These are phyloP conservation scores for Durotheca rogersii DNA, from an alignment of 495 filamentous ascomycete species.

Conservation along the genomic window DNA sequence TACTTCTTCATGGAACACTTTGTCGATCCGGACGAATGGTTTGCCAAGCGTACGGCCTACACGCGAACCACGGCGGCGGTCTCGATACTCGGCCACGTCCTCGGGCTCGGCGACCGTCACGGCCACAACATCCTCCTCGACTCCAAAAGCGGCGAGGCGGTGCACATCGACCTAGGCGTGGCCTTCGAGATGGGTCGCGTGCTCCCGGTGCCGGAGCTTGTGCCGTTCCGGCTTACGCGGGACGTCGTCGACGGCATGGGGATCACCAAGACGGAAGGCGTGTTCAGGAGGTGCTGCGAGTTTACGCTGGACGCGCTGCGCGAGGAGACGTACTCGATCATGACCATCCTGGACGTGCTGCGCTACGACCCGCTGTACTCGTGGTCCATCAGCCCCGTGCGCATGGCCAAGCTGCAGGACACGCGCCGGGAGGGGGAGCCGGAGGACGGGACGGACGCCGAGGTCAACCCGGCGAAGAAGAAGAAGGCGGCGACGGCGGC, in stretches of 20 bases:
- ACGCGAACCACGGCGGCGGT: conserved; percentile 90
- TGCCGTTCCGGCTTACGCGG: conserved; percentile 91
- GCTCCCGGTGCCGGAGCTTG: conserved; percentile 88
- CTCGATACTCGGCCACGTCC: conserved; percentile 89
- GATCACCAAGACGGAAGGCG: conserved; percentile 90
- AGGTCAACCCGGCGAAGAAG: conserved; percentile 35
- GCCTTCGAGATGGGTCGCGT: conserved; percentile 96
- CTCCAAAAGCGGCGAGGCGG: conserved; percentile 83
- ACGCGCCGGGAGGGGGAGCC: conserved; percentile 41
- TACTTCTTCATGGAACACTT: conserved; percentile 98
- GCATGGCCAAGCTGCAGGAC: conserved; percentile 65
- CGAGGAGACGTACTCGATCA: conserved; percentile 90
- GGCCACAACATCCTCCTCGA: conserved; percentile 96
- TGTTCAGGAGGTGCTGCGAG: conserved; percentile 95
- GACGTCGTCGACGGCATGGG: conserved; percentile 98
- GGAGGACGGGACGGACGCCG: conserved; percentile 29
- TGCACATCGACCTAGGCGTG: conserved; percentile 95
- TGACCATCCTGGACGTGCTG: conserved; percentile 94
- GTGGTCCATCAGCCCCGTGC: conserved; percentile 90
- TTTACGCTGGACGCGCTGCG: conserved; percentile 92
- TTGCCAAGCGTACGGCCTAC: conserved; percentile 79
- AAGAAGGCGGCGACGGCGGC: conserved; percentile 51
- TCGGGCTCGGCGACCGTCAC: conserved; percentile 94
- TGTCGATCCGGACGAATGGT: conserved; percentile 94
- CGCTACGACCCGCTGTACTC: conserved; percentile 94